Evolutionary conservation across 805 yeast genomes (phyloP).

Genomic region (Starmerella bombicola): DNA sequence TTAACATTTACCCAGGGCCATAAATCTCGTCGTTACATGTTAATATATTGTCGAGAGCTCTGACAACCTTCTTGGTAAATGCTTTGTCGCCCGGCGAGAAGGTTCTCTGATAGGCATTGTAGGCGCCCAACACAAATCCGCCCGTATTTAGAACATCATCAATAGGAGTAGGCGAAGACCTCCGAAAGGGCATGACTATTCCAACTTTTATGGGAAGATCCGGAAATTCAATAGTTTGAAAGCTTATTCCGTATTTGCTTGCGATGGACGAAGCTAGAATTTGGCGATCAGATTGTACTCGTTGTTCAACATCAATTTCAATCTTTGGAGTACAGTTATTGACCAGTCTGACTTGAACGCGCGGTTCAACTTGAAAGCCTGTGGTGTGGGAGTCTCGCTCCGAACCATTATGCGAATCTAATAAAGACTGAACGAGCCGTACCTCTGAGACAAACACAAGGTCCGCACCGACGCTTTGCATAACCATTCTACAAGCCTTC

Average conservation of each 20-base stretch:
- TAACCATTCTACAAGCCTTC: conserved; percentile 23
- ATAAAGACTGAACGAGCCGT: conserved; percentile 4
- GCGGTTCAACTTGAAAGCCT: background rate
- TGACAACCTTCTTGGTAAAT: conserved; percentile 24
- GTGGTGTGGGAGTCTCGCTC: too few species aligned
- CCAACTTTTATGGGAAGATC: conserved; percentile 5
- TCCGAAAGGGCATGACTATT: conserved; percentile 14
- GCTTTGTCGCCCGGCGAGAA: conserved; percentile 25
- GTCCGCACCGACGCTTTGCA: conserved; percentile 20
- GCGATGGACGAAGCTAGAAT: conserved; percentile 6
- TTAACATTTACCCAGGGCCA: too few species aligned
- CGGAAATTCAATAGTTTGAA: background rate
- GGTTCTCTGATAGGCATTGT: conserved; percentile 13
- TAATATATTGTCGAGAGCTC: conserved; percentile 23
- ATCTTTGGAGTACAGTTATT: conserved; percentile 5
- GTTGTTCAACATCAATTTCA: background rate
- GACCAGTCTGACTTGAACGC: background rate
- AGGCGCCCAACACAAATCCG: conserved; percentile 26
- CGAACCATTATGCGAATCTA: background rate
- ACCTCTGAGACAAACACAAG: conserved; percentile 25
- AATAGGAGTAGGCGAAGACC: background rate
- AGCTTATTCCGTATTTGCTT: conserved; percentile 15
- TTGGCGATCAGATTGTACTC: background rate
- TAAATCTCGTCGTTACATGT: conserved; percentile 17
- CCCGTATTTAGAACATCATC: conserved; percentile 4